Evolutionary conservation across 306 rosid species (phyloP).

Genomic region (Lupinus albus): DNA sequence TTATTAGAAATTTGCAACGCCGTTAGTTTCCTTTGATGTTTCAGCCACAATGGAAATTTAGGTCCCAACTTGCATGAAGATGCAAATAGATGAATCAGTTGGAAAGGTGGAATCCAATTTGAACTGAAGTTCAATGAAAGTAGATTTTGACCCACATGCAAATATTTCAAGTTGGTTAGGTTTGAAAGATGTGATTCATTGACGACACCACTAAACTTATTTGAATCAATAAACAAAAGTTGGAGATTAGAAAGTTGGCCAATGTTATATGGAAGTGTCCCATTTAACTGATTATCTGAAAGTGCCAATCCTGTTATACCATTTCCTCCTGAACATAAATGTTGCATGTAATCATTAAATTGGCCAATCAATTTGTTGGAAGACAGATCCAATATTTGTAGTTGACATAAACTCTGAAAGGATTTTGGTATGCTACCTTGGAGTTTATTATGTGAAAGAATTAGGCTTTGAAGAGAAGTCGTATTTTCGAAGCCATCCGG

Average conservation of each 20-base stretch:
- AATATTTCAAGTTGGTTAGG: neutral
- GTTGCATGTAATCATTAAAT: slow-evolving; percentile 28
- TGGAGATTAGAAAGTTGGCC: slow-evolving; percentile 25
- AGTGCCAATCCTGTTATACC: neutral
- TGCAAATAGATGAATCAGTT: neutral
- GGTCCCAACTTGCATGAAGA: slow-evolving; percentile 42
- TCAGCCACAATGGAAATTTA: slow-evolving; percentile 50
- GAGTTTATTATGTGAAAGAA: slow-evolving; percentile 27
- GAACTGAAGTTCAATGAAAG: slow-evolving; percentile 42
- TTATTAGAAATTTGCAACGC: neutral
- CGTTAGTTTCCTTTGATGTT: slow-evolving; percentile 11
- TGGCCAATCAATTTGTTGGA: slow-evolving; percentile 28
- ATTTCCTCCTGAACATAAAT: slow-evolving; percentile 23
- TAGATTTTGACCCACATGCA: slow-evolving; percentile 16
- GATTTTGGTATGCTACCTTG: slow-evolving; percentile 35
- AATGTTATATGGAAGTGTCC: slow-evolving; percentile 9
- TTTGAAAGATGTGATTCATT: slow-evolving; percentile 37
- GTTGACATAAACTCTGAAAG: slow-evolving; percentile 7
- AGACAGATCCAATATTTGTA: neutral
- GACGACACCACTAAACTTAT: slow-evolving; percentile 26
- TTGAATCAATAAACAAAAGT: neutral
- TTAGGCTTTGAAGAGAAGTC: slow-evolving; percentile 34
- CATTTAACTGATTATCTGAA: slow-evolving; percentile 22
- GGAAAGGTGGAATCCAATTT: slow-evolving; percentile 45
- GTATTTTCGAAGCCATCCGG: slow-evolving; percentile 36